Percentiles rank a stretch among this genome's conserved stretches.
Conservation (phyloP, 2,329 filamentous ascomycete genomes). For the Cryoendolithus antarcticus region DNA sequence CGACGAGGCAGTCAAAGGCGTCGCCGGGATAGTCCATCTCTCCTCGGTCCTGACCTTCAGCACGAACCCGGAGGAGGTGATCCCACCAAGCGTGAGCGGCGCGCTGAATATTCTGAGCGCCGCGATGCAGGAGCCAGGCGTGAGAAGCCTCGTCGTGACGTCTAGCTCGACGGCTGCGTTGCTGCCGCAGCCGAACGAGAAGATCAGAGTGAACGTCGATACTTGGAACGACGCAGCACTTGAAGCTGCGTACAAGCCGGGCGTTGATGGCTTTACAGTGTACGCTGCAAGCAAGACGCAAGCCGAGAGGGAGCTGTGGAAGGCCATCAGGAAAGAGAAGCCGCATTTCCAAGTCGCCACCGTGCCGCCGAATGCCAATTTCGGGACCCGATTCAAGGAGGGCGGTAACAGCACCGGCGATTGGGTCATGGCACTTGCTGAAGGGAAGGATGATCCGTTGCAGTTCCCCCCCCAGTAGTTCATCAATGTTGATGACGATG, state of each 20-base stretch:
- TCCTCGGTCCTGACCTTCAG: conserved; percentile 31
- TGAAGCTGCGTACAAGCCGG: conserved; percentile 6
- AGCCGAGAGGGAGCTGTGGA: conserved; percentile 35
- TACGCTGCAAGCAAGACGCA: conserved; percentile 38
- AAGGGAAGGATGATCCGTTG: background rate
- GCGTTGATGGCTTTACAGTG: conserved; percentile 13
- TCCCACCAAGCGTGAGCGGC: conserved; percentile 26
- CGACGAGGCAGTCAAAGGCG: conserved; percentile 17
- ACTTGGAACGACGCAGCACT: conserved; percentile 20
- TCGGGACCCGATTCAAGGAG: conserved; percentile 8
- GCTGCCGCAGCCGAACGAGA: conserved; percentile 23
- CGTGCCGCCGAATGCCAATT: conserved; percentile 17
- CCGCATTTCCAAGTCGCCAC: conserved; percentile 34
- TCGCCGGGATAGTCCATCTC: conserved; percentile 33
- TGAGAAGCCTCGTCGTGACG: conserved; percentile 34
- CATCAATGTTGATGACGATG: conserved; percentile 38
- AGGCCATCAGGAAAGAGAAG: conserved; percentile 32
- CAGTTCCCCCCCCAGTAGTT: conserved; percentile 20
- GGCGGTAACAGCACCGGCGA: conserved; percentile 4
- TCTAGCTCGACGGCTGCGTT: conserved; percentile 28
- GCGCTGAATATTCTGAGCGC: conserved; percentile 28
- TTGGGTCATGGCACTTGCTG: conserved; percentile 1
- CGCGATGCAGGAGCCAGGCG: conserved; percentile 26
- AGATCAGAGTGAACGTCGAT: conserved; percentile 20
- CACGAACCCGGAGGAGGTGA: conserved; percentile 29